A percentile compares a stretch with the other conserved stretches of the same genome.
phyloP scores from a whole-genome alignment of 805 yeast species.

The Tetrapisispora namnaoensis region DNA sequence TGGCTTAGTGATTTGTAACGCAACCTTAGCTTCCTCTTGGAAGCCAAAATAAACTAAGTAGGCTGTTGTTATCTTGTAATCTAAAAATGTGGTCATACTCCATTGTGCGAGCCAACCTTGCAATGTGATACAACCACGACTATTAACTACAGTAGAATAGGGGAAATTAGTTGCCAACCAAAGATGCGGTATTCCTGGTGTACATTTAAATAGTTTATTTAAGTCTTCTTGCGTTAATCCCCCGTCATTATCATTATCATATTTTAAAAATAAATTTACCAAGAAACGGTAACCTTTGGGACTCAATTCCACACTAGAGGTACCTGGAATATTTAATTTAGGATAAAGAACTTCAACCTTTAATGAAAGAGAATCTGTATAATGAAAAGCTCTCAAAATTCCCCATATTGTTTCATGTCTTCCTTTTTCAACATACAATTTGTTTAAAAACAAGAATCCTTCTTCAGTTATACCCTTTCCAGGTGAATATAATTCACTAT shows the following conservation, averaged over 20 bases:
- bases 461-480: constrained; percentile 53
- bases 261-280: constrained; percentile 78
- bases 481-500: constrained; percentile 31
- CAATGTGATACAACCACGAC: constrained; percentile 76
- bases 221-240: constrained; percentile 75
- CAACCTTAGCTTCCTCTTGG: constrained; percentile 43
- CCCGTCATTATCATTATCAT: constrained; percentile 94
- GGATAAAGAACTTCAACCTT: constrained; percentile 77
- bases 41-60: constrained; percentile 87
- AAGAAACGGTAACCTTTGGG: constrained; percentile 88
- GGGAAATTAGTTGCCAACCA: constrained; percentile 90
- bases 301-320: constrained; percentile 79
- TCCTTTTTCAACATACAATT: constrained; percentile 79
- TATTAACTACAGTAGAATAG: constrained; percentile 77
- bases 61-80: constrained; percentile 73
- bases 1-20: constrained; percentile 74
- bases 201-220: constrained; percentile 61
- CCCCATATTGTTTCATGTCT: constrained; percentile 98
- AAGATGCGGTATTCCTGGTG: constrained; percentile 83
- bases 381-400: constrained; percentile 74
- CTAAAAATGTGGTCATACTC: constrained; percentile 91
- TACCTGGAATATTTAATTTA: constrained; percentile 57
- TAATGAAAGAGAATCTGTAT: constrained; percentile 83
- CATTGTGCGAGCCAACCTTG: constrained; percentile 99
- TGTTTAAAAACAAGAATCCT: constrained; percentile 72